Evolutionary conservation across 208 protist genomes (phyloP).

Genomic region (Leishmania arabica): DNA sequence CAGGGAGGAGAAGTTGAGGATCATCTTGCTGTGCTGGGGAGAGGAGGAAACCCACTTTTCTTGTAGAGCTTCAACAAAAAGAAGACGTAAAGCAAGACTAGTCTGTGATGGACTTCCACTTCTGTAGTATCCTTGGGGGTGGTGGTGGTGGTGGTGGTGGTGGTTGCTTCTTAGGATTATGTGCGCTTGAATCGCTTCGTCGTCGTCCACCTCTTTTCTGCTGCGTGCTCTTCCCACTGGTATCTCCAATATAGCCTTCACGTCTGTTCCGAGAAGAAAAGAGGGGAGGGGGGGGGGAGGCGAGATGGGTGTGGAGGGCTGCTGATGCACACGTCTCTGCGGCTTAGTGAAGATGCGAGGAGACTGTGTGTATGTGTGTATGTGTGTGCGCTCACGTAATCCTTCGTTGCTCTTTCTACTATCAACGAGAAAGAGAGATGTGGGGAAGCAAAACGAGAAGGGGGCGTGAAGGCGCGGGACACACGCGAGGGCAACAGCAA

Average conservation of each 20-base stretch:
- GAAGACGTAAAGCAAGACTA: not conserved
- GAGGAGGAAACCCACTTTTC: not conserved
- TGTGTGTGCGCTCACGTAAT: not conserved
- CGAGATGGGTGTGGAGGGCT: not conserved
- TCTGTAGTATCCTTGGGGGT: not conserved
- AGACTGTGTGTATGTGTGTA: not conserved
- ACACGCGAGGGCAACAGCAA: too few relatives aligned
- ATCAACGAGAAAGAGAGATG: too few relatives aligned
- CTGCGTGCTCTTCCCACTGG: too few relatives aligned
- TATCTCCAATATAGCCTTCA: too few relatives aligned
- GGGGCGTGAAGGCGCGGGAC: too few relatives aligned
- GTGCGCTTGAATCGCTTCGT: too few relatives aligned
- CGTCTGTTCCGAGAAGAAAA: too few relatives aligned
- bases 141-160: not conserved
- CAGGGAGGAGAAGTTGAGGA: slow-evolving; percentile 40
- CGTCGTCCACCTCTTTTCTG: too few relatives aligned
- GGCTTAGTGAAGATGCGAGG: not conserved
- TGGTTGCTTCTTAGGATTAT: not conserved
- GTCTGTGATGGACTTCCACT: not conserved
- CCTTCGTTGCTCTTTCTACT: not conserved
- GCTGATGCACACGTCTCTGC: not conserved
- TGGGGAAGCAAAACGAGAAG: not conserved
- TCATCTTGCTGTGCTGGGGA: slow-evolving; percentile 18
- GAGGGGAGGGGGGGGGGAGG: not conserved
- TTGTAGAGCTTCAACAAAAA: not conserved